Evolutionary conservation across 495 filamentous ascomycete genomes (phyloP).

Genomic region (Aspergillus avenaceus): DNA sequence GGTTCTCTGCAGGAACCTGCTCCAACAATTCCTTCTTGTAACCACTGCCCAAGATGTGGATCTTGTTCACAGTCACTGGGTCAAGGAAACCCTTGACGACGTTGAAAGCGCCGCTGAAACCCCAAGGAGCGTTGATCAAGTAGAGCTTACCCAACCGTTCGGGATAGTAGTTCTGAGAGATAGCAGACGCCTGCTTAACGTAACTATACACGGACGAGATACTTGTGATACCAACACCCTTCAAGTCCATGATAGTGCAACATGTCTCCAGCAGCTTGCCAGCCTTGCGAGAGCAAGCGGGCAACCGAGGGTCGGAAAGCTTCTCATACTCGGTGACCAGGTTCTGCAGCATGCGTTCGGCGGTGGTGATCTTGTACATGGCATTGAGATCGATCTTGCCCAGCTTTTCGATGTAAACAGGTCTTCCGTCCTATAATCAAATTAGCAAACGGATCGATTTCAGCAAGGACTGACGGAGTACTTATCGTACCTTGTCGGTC

Average conservation of each 20-base stretch:
- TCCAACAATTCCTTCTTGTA: slow-evolving; percentile 80
- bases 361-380: slow-evolving; percentile 91
- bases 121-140: slow-evolving; percentile 96
- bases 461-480: not conserved
- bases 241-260: slow-evolving; percentile 95
- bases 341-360: slow-evolving; percentile 92
- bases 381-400: slow-evolving; percentile 86
- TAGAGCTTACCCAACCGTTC: slow-evolving; percentile 87
- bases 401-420: slow-evolving; percentile 93
- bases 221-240: slow-evolving; percentile 82
- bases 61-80: slow-evolving; percentile 94
- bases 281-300: slow-evolving; percentile 91
- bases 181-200: slow-evolving; percentile 69
- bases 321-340: slow-evolving; percentile 97
- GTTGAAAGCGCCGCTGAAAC: slow-evolving; percentile 77
- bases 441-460: slow-evolving; percentile 9
- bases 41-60: slow-evolving; percentile 76
- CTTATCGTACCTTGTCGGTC: slow-evolving; percentile 77
- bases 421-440: slow-evolving; percentile 75
- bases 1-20: slow-evolving; percentile 87
- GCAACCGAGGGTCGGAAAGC: slow-evolving; percentile 84
- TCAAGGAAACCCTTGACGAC: slow-evolving; percentile 90
- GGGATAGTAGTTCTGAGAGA: slow-evolving; percentile 98
- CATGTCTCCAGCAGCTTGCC: slow-evolving; percentile 91
- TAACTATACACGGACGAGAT: slow-evolving; percentile 81